Conservation (phyloP, 352 stramenopile species). For the Phytophthora aleatoria region DNA sequence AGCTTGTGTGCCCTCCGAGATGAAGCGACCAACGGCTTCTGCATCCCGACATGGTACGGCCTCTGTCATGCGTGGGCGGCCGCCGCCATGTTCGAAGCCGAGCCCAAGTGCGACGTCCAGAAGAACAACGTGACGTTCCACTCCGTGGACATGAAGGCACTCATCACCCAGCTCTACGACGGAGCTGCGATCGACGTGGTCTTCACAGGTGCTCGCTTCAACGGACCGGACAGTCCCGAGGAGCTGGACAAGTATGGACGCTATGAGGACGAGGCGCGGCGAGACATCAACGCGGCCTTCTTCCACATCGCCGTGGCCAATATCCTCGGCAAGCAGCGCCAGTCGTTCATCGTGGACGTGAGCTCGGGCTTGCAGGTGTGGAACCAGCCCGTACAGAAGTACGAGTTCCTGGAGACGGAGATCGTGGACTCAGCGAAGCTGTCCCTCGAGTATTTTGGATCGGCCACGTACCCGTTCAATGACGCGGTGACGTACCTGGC, state of each 20-base stretch:
- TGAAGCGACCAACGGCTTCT: conserved; percentile 44
- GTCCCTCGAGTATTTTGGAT: conserved; percentile 39
- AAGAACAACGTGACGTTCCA: conserved; percentile 59
- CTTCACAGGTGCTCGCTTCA: conserved; percentile 49
- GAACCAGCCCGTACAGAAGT: conserved; percentile 64
- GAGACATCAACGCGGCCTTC: conserved; percentile 53
- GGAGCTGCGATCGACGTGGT: conserved; percentile 37
- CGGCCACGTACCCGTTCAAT: conserved; percentile 62
- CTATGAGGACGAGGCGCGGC: conserved; percentile 42
- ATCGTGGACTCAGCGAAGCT: conserved; percentile 34
- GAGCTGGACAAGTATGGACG: conserved; percentile 55
- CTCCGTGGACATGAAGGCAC: conserved; percentile 53
- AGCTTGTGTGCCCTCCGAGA: conserved; percentile 39
- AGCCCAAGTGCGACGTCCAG: conserved; percentile 50
- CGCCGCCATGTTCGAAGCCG: conserved; percentile 41
- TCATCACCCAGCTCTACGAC: conserved; percentile 52
- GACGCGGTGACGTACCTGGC: conserved; percentile 31
- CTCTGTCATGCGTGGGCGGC: conserved; percentile 54
- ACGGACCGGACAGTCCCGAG: conserved; percentile 31
- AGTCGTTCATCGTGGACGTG: conserved; percentile 58
- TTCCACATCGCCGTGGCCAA: conserved; percentile 58
- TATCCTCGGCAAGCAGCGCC: conserved; percentile 44
- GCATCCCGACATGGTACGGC: conserved; percentile 47
- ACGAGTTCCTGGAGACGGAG: conserved; percentile 36
- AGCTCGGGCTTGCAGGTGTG: conserved; percentile 45